Base-by-base conservation (phyloP, 2,329 filamentous ascomycete species). In the Myriosclerotinia duriaeana region DNA sequence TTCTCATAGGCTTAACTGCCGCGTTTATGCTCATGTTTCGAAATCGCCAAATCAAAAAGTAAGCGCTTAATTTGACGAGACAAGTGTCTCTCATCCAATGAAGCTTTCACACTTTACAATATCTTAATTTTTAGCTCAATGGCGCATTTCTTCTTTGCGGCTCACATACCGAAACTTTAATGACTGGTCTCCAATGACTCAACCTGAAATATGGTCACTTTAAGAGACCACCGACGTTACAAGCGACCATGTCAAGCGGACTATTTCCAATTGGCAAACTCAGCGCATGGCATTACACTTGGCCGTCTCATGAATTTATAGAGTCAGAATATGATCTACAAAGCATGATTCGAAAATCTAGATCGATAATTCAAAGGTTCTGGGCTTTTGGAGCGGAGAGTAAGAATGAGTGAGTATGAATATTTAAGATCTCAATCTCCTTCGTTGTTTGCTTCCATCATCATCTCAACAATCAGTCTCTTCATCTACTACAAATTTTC, bases 251-350 rank as follows among this genome's bases (percentile, higher is more conserved):
- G 6, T 40, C 30, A 46, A 40, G 44, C 56, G 68, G 67, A 40
- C 63, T 50, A 17, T 44, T 48, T 72, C 71, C 66, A 38, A 76
- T 76, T 76, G 74, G 75, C 66, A 70, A 69, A 42, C 59, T 54
- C 72, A 76, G 75, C 75, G 75, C 61, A 64, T 74, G 70, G 68
- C 69, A 73, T 67, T 34, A 75, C 74, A 69, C 50, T 64, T 67
- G 56, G 60, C 60, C 72, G 75, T 75, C 72, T 75, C 75, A 75
- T 71, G 66, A 72, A 74, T 72, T 73, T 71, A 72, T 75, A 75
- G 73, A 75, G 69, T 73, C 71, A 71, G 65, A 36, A 20, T 17
- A 26, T 50, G 44, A 34, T 66, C 5, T 61, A 53, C 64, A 58
- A n/a, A 42, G 46, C 52, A 64, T 34, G 14, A 69, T 65, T n/a